Conservation (phyloP, 2,329 filamentous ascomycete genomes). For the Sclerotinia subarctica region DNA sequence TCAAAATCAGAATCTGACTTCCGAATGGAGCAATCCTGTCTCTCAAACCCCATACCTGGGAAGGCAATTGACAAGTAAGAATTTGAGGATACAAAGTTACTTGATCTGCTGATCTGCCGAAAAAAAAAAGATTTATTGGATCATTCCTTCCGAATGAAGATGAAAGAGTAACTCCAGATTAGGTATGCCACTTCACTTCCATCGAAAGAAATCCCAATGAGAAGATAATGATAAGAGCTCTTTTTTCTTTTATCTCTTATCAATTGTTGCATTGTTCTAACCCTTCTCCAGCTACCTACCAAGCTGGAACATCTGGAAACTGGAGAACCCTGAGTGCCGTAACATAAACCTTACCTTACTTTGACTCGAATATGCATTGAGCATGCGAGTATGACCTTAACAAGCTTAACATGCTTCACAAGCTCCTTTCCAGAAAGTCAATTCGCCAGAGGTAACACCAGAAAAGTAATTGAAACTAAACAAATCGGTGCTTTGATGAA, state of each 20-base stretch:
- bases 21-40: neutral
- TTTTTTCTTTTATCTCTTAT: neutral
- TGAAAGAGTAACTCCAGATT: neutral
- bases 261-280: slow-evolving; percentile 6
- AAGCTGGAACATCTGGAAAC: neutral
- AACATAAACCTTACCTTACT: neutral
- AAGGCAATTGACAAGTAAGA: slow-evolving; percentile 14
- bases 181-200: neutral
- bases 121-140: neutral
- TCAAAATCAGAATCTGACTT: neutral
- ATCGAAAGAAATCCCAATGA: neutral
- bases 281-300: neutral
- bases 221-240: slow-evolving; percentile 12
- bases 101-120: slow-evolving; percentile 13
- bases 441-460: neutral
- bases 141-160: slow-evolving; percentile 1
- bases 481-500: neutral
- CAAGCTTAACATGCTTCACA: neutral
- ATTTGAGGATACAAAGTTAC: slow-evolving; percentile 6
- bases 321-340: slow-evolving; percentile 15
- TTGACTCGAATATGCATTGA: slow-evolving; percentile 3
- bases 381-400: neutral
- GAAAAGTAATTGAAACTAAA: neutral
- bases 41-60: neutral
- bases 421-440: neutral